Conservation (phyloP, 2,329 filamentous ascomycete species). For the Bipolaris zeicola region DNA sequence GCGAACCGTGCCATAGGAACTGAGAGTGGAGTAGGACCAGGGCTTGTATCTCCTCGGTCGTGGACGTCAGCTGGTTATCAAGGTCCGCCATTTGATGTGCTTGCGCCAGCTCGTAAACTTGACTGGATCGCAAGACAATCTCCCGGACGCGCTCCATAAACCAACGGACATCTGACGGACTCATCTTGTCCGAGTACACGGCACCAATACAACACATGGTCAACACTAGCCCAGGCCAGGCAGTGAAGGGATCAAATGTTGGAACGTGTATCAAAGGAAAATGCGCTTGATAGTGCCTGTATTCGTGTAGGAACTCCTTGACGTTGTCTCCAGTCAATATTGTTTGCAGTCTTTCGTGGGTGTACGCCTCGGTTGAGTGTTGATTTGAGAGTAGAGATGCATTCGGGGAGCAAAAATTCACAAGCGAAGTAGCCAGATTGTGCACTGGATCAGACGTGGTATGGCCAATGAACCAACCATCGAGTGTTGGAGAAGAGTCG, state of each 20-base stretch:
- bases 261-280: constrained; percentile 75
- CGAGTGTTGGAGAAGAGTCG: constrained; percentile 45
- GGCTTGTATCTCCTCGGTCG: constrained; percentile 70
- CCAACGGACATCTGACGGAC: constrained; percentile 66
- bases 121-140: constrained; percentile 63
- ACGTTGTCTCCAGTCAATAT: constrained; percentile 72
- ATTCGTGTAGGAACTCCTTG: constrained; percentile 72
- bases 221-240: constrained; percentile 70
- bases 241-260: constrained; percentile 70
- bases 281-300: constrained; percentile 74
- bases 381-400: constrained; percentile 25
- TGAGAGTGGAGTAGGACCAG: constrained; percentile 66
- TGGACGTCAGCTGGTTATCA: constrained; percentile 46
- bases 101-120: constrained; percentile 53
- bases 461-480: constrained; percentile 51
- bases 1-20: constrained; percentile 73
- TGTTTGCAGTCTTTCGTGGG: constrained; percentile 58
- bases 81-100: constrained; percentile 49
- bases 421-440: constrained; percentile 52
- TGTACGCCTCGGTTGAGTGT: constrained; percentile 50
- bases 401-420: constrained; percentile 60
- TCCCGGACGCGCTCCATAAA: constrained; percentile 68
- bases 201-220: constrained; percentile 75
- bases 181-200: constrained; percentile 71
- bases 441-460: constrained; percentile 51